Evolutionary conservation across 768 basidiomycete species (phyloP).

Genomic region (Pleurotus ostreatus): DNA sequence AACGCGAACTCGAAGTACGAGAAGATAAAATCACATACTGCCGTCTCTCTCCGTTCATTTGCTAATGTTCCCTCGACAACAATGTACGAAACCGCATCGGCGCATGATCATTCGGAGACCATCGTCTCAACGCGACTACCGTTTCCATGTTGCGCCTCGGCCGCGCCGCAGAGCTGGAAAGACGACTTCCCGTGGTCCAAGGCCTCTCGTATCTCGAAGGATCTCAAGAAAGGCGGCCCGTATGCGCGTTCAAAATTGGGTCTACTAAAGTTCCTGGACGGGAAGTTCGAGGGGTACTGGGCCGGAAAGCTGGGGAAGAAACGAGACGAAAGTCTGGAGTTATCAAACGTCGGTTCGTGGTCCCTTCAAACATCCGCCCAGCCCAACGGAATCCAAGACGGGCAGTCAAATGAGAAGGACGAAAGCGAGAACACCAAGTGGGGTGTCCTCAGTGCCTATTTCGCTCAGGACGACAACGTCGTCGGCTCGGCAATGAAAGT

Average conservation of each 20-base stretch:
- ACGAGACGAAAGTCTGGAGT: conserved; percentile 24
- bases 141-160: conserved; percentile 1
- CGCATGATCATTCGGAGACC: neutral
- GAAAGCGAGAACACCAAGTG: neutral
- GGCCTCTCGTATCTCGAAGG: conserved; percentile 23
- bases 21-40: neutral
- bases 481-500: conserved; percentile 25
- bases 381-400: neutral
- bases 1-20: neutral
- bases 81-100: conserved; percentile 3
- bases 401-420: conserved; percentile 11
- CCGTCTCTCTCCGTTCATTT: neutral
- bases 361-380: neutral
- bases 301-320: conserved; percentile 26
- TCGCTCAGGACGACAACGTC: conserved; percentile 25
- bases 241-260: conserved; percentile 23
- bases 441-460: conserved; percentile 10
- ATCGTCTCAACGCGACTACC: neutral
- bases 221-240: conserved; percentile 18
- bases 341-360: conserved; percentile 33
- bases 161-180: neutral
- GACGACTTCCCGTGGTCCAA: conserved; percentile 25
- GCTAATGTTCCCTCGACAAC: neutral
- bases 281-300: conserved; percentile 25
- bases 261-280: conserved; percentile 27